Conservation (phyloP, 2,329 filamentous ascomycete species). For the Pyrenochaeta sp. region DNA sequence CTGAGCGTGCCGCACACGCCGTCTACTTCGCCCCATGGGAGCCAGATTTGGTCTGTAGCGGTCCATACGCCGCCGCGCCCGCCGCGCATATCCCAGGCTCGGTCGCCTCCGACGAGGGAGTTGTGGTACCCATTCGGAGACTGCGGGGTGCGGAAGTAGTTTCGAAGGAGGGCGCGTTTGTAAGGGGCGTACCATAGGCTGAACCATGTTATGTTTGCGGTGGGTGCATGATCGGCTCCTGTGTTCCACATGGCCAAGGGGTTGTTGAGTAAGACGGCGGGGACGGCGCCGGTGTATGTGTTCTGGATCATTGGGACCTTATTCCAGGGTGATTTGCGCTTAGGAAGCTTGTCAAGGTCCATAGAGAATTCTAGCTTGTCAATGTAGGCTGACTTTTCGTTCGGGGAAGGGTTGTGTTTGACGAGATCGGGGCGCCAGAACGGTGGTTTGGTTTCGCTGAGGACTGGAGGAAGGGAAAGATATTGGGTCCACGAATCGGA, state of each 20-base stretch:
- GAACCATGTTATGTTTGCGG: conserved; percentile 49
- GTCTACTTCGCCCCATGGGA: conserved; percentile 58
- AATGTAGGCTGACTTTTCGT: conserved; percentile 41
- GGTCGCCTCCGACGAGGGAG: conserved; percentile 56
- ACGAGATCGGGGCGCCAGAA: conserved; percentile 41
- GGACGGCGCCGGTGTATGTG: conserved; percentile 57
- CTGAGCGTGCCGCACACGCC: conserved; percentile 45
- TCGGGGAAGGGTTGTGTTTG: conserved; percentile 36
- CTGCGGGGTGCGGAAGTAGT: conserved; percentile 56
- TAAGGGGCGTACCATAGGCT: conserved; percentile 60
- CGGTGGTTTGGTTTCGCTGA: conserved; percentile 36
- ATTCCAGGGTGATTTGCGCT: conserved; percentile 54
- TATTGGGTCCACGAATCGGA: conserved; percentile 38
- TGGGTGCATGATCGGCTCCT: conserved; percentile 24
- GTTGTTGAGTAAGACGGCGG: conserved; percentile 52
- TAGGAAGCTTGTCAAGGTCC: conserved; percentile 54
- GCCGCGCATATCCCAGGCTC: conserved; percentile 60
- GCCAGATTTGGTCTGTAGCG: conserved; percentile 55
- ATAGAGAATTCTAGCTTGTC: conserved; percentile 34
- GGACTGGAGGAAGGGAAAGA: conserved; percentile 51
- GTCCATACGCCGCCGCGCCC: conserved; percentile 65
- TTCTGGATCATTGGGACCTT: conserved; percentile 58
- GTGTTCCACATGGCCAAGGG: conserved; percentile 32
- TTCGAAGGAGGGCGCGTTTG: conserved; percentile 59
- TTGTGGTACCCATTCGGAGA: conserved; percentile 55